These are phyloP conservation scores for Pestalotiopsis sp. DNA, from an alignment of 2,329 filamentous ascomycete genomes.

Conservation along the genomic window DNA sequence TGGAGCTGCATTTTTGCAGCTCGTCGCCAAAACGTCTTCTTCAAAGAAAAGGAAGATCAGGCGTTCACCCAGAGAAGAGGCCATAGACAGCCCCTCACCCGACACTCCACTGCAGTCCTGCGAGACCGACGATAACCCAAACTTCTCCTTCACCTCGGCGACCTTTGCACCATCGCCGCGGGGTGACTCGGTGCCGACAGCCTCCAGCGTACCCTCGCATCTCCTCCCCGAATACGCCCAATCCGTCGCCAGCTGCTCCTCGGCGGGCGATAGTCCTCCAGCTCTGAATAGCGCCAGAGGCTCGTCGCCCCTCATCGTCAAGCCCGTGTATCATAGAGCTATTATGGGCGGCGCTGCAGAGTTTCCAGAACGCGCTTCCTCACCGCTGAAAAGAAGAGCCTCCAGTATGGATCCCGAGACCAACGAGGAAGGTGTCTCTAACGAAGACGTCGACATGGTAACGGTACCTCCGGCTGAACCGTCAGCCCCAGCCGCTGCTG, in stretches of 20 bases:
- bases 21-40: constrained; percentile 74
- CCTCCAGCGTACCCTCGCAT: constrained; percentile 54
- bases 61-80: constrained; percentile 46
- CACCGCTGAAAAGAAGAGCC: constrained; percentile 65
- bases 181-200: constrained; percentile 41
- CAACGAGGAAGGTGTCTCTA: constrained; percentile 35
- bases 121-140: constrained; percentile 51
- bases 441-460: constrained; percentile 51
- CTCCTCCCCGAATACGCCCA: constrained; percentile 56
- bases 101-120: constrained; percentile 57
- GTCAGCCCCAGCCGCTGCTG: constrained; percentile 12
- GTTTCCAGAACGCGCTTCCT: constrained; percentile 62
- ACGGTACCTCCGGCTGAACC: constrained; percentile 27
- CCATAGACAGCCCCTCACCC: constrained; percentile 34
- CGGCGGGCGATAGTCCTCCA: constrained; percentile 46
- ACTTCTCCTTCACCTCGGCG: constrained; percentile 53
- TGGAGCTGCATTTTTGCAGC: constrained; percentile 65
- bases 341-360: constrained; percentile 65
- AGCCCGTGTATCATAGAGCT: constrained; percentile 50
- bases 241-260: constrained; percentile 61
- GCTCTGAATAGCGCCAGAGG: constrained; percentile 46
- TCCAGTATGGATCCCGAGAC: constrained; percentile 62
- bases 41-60: constrained; percentile 73
- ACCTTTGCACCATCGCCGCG: constrained; percentile 39
- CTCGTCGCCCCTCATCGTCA: constrained; percentile 52